Percentiles rank a stretch among this genome's conserved stretches.
Conservation (phyloP, 805 yeast species). For the Hanseniaspora mollemarum region DNA sequence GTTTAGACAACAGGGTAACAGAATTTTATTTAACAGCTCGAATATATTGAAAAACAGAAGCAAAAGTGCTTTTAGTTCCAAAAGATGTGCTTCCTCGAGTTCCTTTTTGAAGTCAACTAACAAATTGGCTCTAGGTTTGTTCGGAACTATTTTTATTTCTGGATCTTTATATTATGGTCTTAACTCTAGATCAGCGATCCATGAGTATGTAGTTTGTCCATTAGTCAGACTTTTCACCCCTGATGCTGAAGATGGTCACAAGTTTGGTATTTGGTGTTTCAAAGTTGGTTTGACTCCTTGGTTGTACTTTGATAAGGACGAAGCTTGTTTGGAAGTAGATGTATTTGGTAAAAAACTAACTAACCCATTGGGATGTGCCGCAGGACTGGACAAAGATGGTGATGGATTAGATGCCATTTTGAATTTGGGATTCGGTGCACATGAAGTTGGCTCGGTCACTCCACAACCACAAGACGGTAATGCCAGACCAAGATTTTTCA, state of each 20-base stretch:
- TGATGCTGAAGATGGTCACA: conserved; percentile 81
- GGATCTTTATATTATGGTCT: conserved; percentile 44
- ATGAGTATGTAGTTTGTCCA: conserved; percentile 75
- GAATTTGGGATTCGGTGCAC: conserved; percentile 72
- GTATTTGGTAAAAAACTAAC: conserved; percentile 55
- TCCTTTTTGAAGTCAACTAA: not conserved
- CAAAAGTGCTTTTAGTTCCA: not conserved
- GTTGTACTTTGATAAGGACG: conserved; percentile 43
- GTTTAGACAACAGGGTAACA: conserved; percentile 8
- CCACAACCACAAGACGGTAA: conserved; percentile 92
- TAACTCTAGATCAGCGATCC: conserved; percentile 73
- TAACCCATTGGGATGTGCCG: conserved; percentile 86
- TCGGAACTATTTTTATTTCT: conserved; percentile 27
- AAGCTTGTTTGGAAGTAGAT: conserved; percentile 42
- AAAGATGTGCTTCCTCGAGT: not conserved
- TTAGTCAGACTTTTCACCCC: conserved; percentile 48
- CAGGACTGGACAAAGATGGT: conserved; percentile 90
- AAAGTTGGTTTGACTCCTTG: conserved; percentile 59
- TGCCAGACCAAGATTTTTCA: conserved; percentile 83
- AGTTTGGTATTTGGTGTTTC: conserved; percentile 57
- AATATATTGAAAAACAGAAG: not conserved
- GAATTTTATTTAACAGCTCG: not conserved
- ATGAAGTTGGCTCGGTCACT: conserved; percentile 87
- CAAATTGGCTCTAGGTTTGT: conserved; percentile 19
- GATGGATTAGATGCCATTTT: conserved; percentile 78